Base-by-base conservation (phyloP, 148 eudicot species). In the Chenopodium formosanum region DNA sequence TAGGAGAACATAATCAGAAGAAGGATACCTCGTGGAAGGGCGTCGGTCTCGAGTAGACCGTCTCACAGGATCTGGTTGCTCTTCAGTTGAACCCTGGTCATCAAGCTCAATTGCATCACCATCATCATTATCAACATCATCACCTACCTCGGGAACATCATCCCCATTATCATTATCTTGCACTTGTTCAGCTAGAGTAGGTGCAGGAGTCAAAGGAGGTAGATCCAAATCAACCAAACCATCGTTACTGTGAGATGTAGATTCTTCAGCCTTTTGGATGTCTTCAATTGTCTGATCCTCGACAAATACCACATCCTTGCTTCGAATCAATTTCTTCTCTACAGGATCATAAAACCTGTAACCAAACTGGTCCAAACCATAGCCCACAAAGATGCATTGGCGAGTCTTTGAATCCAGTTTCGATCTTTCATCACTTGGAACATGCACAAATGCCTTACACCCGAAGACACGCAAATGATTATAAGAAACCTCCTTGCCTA, bases 261-360 rank as follows among this genome's bases (percentile, higher is more conserved):
- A 1, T 16, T 27, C 32, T 25, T 79, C 25, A 3, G 4, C 48
- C 23, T 79, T 79, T 25, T 79, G 50, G 14, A 78, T 79, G 29
- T 79, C 74, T 44, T 6, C 47, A 13, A 50, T 17, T 13, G 64
- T 70, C 52, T 10, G 37, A 23, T 50, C 62, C 5, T 50, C 50
- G 19, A 58, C 73, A 53, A 79, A 79, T 2, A 79, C 75, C 5
- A 52, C 65, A 69, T 79, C 74, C 16, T 29, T 29, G 17, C 81
- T 78, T 67, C 40, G 17, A 23, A 79, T 22, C 29, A 79, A 48
- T 14, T 79, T 79, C 47, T 79, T 67, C 29, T 68, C 81, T 27
- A 68, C 31, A 4, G 31, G 81, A 52, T 79, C 81, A 69, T 67
- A 79, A 11, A 79, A 50, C 65, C 47, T 79, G 81, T 79, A 79